Evolutionary conservation across 495 filamentous ascomycete genomes (phyloP).

Genomic region (Penicillium paxilli): DNA sequence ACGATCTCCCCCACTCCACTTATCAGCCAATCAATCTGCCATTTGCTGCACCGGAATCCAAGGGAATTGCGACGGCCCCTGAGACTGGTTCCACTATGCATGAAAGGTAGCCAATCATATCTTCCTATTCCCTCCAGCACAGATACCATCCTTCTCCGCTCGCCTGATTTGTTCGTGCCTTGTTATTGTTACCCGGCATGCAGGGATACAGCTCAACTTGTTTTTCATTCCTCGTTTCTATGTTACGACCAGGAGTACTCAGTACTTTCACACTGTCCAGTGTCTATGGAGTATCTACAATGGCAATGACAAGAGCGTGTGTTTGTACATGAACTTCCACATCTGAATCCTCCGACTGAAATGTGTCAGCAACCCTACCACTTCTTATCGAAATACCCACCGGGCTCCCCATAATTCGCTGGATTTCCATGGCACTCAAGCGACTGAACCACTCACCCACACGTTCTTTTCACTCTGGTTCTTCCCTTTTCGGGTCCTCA

Average conservation of each 20-base stretch:
- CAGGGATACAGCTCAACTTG: constrained; percentile 28
- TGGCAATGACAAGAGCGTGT: no score
- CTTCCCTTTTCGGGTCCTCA: neutral
- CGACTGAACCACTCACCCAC: neutral
- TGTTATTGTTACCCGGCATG: constrained; percentile 33
- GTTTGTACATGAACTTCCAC: no score
- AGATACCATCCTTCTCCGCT: constrained; percentile 12
- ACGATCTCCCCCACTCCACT: neutral
- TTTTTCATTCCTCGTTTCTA: constrained; percentile 33
- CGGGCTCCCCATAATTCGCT: neutral
- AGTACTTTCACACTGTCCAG: no score
- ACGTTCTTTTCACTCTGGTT: neutral
- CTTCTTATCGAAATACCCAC: no score
- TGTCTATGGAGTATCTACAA: no score
- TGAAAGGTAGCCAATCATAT: constrained; percentile 26
- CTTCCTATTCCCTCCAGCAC: constrained; percentile 7
- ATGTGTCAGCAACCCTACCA: no score
- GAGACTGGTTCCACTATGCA: constrained; percentile 29
- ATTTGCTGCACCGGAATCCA: constrained; percentile 21
- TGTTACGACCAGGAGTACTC: neutral
- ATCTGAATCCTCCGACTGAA: no score
- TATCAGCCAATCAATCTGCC: constrained; percentile 13
- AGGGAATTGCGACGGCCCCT: constrained; percentile 34
- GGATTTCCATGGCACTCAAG: neutral
- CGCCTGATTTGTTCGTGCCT: constrained; percentile 20